phyloP scores from a whole-genome alignment of 768 basidiomycete genomes.

The Tricholoma matsutake region DNA sequence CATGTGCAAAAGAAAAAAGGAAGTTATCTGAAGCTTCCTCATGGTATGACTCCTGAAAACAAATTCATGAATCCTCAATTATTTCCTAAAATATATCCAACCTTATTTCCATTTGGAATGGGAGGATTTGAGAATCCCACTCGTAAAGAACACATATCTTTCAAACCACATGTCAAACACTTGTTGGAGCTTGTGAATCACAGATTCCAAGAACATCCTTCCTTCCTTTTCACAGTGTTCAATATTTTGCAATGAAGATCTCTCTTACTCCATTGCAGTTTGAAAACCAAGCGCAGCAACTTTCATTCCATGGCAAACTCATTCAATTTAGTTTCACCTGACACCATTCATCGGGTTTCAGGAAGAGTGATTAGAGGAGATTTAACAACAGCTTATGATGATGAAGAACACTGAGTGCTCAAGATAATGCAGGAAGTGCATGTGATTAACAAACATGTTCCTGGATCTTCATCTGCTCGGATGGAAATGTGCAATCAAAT shows the following conservation, averaged over 20 bases:
- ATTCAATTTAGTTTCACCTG: neutral
- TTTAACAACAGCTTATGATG: neutral
- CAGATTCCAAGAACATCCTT: slow-evolving; percentile 36
- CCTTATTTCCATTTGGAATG: no score
- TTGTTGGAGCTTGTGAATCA: slow-evolving; percentile 31
- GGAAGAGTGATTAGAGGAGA: slow-evolving; percentile 1
- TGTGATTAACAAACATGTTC: slow-evolving; percentile 12
- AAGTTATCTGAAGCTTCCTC: no score
- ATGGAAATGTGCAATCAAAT: slow-evolving; percentile 9
- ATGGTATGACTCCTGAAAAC: no score
- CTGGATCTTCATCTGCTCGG: slow-evolving; percentile 19
- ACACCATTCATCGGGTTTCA: slow-evolving; percentile 1
- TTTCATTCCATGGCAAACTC: neutral
- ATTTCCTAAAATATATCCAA: no score
- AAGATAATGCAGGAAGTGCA: slow-evolving; percentile 18
- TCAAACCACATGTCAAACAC: slow-evolving; percentile 34
- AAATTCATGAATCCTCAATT: no score
- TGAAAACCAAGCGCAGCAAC: slow-evolving; percentile 22
- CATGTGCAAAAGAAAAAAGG: no score
- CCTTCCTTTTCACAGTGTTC: slow-evolving; percentile 38
- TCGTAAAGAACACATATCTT: slow-evolving; percentile 11
- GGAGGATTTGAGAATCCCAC: no score
- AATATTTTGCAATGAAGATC: slow-evolving; percentile 37
- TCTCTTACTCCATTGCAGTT: slow-evolving; percentile 25
- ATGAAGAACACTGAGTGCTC: neutral